Conservation (phyloP, 75 land plant genomes). For the Cryptomeria japonica region DNA sequence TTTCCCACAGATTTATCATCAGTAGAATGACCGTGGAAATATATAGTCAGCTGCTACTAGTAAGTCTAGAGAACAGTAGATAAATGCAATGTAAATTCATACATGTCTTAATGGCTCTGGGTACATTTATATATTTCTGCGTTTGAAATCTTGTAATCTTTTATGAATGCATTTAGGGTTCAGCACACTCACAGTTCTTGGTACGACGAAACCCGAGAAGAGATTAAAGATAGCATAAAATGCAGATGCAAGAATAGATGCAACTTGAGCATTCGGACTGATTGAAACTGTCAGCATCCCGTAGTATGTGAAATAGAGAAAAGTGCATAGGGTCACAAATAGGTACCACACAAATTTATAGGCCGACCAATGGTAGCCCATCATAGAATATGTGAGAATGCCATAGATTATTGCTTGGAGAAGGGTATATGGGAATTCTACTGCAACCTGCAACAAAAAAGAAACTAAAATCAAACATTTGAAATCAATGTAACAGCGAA, state of each 20-base stretch:
- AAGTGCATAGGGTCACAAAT: constrained; percentile 51
- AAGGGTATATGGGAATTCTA: constrained; percentile 73
- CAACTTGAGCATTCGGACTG: too few relatives aligned
- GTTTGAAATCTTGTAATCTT: too few relatives aligned
- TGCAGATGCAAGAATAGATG: too few relatives aligned
- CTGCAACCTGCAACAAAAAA: constrained; percentile 37
- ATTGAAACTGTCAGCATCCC: constrained; percentile 55
- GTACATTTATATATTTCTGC: too few relatives aligned
- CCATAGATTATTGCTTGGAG: constrained; percentile 61
- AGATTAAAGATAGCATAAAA: constrained; percentile 49
- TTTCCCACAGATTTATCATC: too few relatives aligned
- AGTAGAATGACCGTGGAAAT: too few relatives aligned
- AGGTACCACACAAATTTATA: constrained; percentile 46
- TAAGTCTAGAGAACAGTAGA: too few relatives aligned
- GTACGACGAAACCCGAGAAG: constrained; percentile 85
- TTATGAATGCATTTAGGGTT: neutral
- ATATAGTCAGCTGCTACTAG: too few relatives aligned
- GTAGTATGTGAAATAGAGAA: constrained; percentile 79
- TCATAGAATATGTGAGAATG: constrained; percentile 66
- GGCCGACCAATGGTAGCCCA: constrained; percentile 75
- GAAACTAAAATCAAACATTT: neutral
- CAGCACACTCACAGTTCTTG: constrained; percentile 60
- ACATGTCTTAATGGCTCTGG: too few relatives aligned
- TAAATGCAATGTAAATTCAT: too few relatives aligned
- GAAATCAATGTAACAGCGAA: too few relatives aligned